These are phyloP conservation scores for Annona squamosa DNA, from an alignment of 164 flowering plant species.

Conservation along the genomic window DNA sequence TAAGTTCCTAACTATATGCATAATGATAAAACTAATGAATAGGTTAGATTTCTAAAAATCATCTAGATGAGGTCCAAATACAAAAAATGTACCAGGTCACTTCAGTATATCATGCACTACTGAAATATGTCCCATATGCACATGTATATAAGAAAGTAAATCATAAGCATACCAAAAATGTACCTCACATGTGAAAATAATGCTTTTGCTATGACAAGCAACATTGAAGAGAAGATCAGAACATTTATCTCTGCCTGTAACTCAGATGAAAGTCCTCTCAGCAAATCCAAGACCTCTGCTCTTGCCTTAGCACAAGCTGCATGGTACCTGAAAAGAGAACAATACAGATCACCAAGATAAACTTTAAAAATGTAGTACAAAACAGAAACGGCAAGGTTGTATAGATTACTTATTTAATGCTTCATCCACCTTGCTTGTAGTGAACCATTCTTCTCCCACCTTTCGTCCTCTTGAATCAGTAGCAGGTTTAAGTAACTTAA, in stretches of 20 bases:
- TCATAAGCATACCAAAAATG: constrained; percentile 1
- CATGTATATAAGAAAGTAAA: no score
- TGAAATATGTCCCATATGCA: neutral
- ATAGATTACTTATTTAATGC: constrained; percentile 56
- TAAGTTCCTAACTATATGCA: no score
- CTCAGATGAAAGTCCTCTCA: constrained; percentile 76
- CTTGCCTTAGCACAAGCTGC: constrained; percentile 74
- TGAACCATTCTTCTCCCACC: constrained; percentile 98
- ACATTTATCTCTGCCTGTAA: constrained; percentile 66
- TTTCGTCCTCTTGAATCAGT: constrained; percentile 87
- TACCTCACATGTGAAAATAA: constrained; percentile 91
- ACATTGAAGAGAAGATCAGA: constrained; percentile 81
- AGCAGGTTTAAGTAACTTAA: constrained; percentile 78
- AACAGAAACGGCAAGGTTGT: neutral
- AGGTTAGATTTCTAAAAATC: no score
- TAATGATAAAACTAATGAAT: no score
- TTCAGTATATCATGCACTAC: neutral
- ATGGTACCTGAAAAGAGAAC: constrained; percentile 58
- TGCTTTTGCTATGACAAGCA: constrained; percentile 89
- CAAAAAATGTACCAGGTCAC: no score
- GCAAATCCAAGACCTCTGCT: constrained; percentile 59
- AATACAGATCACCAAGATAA: neutral
- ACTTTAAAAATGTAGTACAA: neutral
- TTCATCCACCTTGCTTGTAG: constrained; percentile 77
- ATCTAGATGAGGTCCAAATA: neutral